Base-by-base conservation (phyloP, 306 rosid species). In the Psophocarpus tetragonolobus region DNA sequence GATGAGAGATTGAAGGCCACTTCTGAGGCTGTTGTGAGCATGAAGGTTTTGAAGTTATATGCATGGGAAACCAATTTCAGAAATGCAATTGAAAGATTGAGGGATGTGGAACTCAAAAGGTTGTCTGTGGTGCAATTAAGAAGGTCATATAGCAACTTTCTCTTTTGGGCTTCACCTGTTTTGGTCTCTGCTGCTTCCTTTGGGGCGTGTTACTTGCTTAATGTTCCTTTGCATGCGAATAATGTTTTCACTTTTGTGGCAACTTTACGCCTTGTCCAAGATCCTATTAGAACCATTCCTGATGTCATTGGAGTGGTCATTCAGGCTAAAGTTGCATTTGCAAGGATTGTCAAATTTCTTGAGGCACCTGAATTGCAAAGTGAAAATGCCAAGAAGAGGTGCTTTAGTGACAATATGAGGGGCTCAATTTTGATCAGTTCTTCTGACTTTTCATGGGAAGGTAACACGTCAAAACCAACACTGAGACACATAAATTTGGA, bases 171-270 rank as follows among this genome's bases (percentile, higher is more conserved):
- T n/a, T 54, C 61, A 21, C 30, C 61, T 21, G 61, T 54, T 54
- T 54, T 54, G 32, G 61, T 54, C 61, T 54, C 61, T 54, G 30
- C 61, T 54, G 30, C 61, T 54, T 54, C 61, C 32, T 54, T 54
- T 23, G 61, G 61, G 61, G 61, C 61, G 1, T 54, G 61, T 4
- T 54, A 54, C 61, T 54, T 54, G 29, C 61, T 54, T 54, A 9
- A 54, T 54, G 61, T 54, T 54, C 61, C 61, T 21, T 54, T 54
- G 30, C 61, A 54, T 23, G 61, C 61, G 11, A 54, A 54, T 54
- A 54, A 54, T 54, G 61, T 54, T 54, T 54, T 54, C 61, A 54
- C 61, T 21, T 54, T 54, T 54, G 61, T 54, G 5, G 61, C 29
- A 21, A 54, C 61, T 54, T 54, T 54, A 23, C 58, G 58, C 27